These are phyloP conservation scores for Trapa bicornis DNA, from an alignment of 345 rosid species.

Conservation along the genomic window DNA sequence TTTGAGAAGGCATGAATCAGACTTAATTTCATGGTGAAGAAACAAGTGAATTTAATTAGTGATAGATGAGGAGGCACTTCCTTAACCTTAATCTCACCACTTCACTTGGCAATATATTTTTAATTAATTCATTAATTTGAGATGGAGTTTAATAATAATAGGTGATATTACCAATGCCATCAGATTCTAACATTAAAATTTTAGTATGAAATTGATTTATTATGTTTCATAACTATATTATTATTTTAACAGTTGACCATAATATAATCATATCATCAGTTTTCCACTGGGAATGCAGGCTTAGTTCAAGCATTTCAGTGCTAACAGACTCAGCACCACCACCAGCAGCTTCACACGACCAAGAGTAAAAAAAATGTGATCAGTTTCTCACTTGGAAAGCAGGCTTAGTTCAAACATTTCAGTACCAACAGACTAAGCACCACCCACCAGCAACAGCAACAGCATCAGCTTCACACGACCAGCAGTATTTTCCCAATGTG, in stretches of 20 bases:
- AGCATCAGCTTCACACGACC: slow-evolving; percentile 19
- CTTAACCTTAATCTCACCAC: not conserved
- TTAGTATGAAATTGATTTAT: no score
- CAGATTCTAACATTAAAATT: no score
- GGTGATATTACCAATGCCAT: no score
- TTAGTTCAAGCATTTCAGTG: no score
- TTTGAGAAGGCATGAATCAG: no score
- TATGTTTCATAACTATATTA: no score
- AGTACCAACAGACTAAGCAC: not conserved
- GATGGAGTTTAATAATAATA: not conserved
- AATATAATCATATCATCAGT: no score
- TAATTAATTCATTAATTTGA: not conserved
- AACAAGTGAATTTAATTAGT: not conserved
- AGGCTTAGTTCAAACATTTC: not conserved
- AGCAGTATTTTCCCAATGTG: slow-evolving; percentile 83
- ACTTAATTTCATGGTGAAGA: not conserved
- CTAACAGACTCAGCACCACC: no score
- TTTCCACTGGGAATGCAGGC: no score
- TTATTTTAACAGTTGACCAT: no score
- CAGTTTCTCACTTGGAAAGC: not conserved
- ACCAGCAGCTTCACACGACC: no score
- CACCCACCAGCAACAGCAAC: no score
- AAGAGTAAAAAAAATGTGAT: not conserved
- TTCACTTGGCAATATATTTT: not conserved
- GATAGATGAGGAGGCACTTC: not conserved